phyloP scores from a whole-genome alignment of 805 yeast genomes.

The Lachancea cidri region DNA sequence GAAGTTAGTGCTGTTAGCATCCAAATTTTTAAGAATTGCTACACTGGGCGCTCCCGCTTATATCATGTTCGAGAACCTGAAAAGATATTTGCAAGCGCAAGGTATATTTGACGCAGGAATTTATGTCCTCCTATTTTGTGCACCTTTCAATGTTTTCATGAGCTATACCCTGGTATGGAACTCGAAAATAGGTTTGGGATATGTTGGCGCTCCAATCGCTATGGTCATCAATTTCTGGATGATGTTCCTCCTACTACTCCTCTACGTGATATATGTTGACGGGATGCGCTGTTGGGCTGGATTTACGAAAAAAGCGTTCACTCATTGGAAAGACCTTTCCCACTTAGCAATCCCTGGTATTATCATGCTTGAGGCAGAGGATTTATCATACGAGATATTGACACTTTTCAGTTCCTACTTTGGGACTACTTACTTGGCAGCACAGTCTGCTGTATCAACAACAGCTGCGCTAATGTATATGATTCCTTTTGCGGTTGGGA shows the following conservation, averaged over 20 bases:
- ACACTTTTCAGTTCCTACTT: conserved; percentile 65
- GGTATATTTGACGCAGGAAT: conserved; percentile 84
- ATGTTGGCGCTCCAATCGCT: conserved; percentile 76
- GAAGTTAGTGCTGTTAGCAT: conserved; percentile 51
- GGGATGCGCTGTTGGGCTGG: conserved; percentile 74
- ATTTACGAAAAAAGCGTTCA: conserved; percentile 41
- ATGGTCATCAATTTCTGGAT: conserved; percentile 68
- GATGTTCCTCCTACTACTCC: conserved; percentile 50
- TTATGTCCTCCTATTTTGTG: conserved; percentile 53
- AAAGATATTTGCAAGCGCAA: conserved; percentile 80
- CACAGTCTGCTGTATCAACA: conserved; percentile 68
- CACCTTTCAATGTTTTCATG: conserved; percentile 63
- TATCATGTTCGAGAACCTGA: conserved; percentile 72
- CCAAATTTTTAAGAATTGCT: conserved; percentile 51
- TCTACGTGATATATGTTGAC: conserved; percentile 53
- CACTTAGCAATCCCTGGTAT: conserved; percentile 70
- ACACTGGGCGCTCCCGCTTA: conserved; percentile 75
- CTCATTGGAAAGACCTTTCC: conserved; percentile 55
- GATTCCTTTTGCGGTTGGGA: conserved; percentile 70
- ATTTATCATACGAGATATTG: conserved; percentile 66
- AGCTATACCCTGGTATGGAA: conserved; percentile 77
- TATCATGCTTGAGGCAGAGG: conserved; percentile 73
- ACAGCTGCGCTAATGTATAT: conserved; percentile 60
- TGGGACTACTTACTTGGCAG: conserved; percentile 66
- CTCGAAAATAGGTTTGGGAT: conserved; percentile 64